Percentiles rank a stretch among this genome's conserved stretches.
Conservation (phyloP, 768 basidiomycete genomes). For the Hemileccinum rubropunctum region DNA sequence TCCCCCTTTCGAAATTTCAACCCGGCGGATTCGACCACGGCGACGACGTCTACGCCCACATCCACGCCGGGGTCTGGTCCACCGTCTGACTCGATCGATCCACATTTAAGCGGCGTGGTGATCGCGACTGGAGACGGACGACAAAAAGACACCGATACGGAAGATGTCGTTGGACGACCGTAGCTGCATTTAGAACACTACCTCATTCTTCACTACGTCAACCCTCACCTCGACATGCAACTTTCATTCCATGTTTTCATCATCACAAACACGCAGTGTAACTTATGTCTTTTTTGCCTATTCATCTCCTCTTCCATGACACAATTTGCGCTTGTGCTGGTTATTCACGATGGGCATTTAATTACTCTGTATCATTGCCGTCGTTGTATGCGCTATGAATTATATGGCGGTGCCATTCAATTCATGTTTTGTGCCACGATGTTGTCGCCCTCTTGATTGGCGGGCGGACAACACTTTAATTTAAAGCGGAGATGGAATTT, state of each 20-base stretch:
- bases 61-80: slow-evolving; percentile 35
- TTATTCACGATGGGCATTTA: not conserved
- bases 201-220: not conserved
- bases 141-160: slow-evolving; percentile 30
- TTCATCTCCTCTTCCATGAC: not conserved
- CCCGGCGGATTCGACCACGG: slow-evolving; percentile 27
- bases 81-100: slow-evolving; percentile 32
- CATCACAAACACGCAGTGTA: slow-evolving; percentile 13
- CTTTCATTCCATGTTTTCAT: no score
- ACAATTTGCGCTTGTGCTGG: no score
- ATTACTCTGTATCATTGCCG: slow-evolving; percentile 5
- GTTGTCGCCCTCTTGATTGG: not conserved
- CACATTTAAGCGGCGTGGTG: slow-evolving; percentile 29
- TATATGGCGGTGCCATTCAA: not conserved
- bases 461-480: not conserved
- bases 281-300: slow-evolving; percentile 2
- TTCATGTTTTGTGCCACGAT: no score
- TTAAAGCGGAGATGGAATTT: slow-evolving; percentile 31
- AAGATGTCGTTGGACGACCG: slow-evolving; percentile 20
- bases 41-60: slow-evolving; percentile 32
- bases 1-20: slow-evolving; percentile 51
- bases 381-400: not conserved
- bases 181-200: slow-evolving; percentile 1
- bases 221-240: no score
- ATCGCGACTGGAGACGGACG: slow-evolving; percentile 21